phyloP scores from a whole-genome alignment of 2,329 filamentous ascomycete genomes.

The Diaporthe ampelina region DNA sequence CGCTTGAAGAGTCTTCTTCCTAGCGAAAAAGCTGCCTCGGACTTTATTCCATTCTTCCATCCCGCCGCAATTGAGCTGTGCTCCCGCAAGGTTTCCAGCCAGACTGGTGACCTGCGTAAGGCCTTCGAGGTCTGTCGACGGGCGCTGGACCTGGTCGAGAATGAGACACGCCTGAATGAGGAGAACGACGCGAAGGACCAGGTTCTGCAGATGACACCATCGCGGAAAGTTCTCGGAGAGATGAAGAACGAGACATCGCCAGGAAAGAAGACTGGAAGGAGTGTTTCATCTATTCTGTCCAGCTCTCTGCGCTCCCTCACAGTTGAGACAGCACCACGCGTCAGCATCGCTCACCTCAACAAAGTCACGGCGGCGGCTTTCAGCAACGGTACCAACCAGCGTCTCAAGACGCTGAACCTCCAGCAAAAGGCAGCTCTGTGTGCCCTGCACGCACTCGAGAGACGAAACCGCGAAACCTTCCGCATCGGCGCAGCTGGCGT shows the following conservation, averaged over 20 bases:
- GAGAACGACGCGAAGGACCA: constrained; percentile 72
- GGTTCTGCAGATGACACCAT: constrained; percentile 73
- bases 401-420: constrained; percentile 88
- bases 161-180: constrained; percentile 83
- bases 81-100: constrained; percentile 92
- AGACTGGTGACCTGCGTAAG: constrained; percentile 94
- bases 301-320: constrained; percentile 75
- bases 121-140: constrained; percentile 94
- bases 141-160: constrained; percentile 89
- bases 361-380: constrained; percentile 92
- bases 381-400: constrained; percentile 87
- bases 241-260: constrained; percentile 81
- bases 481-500: constrained; percentile 56
- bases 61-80: constrained; percentile 94
- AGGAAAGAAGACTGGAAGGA: constrained; percentile 53
- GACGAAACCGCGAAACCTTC: constrained; percentile 69
- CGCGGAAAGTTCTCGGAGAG: constrained; percentile 83
- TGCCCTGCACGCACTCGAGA: constrained; percentile 88
- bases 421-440: constrained; percentile 97
- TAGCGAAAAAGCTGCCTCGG: constrained; percentile 62
- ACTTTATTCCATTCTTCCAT: constrained; percentile 88
- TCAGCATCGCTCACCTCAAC: constrained; percentile 90
- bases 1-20: constrained; percentile 84
- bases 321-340: constrained; percentile 85
- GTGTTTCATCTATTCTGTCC: constrained; percentile 62